Evolutionary conservation across 2,329 filamentous ascomycete genomes (phyloP).

Genomic region (Monilinia fructigena): DNA sequence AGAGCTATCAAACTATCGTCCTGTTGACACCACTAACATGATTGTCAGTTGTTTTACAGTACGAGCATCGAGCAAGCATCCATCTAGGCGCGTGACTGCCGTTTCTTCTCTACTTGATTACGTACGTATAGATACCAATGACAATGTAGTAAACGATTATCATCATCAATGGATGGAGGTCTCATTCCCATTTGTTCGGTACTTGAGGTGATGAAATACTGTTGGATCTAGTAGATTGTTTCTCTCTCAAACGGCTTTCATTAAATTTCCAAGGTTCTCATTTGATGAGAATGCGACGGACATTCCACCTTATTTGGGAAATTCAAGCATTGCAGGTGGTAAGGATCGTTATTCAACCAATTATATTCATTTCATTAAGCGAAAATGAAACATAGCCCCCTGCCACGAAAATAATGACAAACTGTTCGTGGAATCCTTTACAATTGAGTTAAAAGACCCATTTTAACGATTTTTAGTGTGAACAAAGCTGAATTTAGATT

Average conservation of each 20-base stretch:
- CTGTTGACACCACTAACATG: not conserved
- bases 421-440: too few relatives aligned
- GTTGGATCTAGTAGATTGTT: too few relatives aligned
- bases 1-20: not conserved
- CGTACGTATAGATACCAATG: not conserved
- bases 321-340: not conserved
- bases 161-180: too few relatives aligned
- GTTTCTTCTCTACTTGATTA: not conserved
- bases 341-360: slow-evolving; percentile 5
- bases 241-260: slow-evolving; percentile 1
- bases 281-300: not conserved
- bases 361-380: not conserved
- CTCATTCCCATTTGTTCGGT: not conserved
- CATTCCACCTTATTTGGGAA: slow-evolving; percentile 6
- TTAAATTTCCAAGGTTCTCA: not conserved
- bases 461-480: not conserved
- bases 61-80: not conserved
- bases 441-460: not conserved
- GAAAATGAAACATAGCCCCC: not conserved
- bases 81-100: not conserved
- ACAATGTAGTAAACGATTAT: not conserved
- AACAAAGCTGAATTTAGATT: too few relatives aligned
- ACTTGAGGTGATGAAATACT: slow-evolving; percentile 9
- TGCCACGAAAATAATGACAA: too few relatives aligned
- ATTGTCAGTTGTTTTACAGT: not conserved